Evolutionary conservation across 768 basidiomycete genomes (phyloP).

Genomic region (Lactarius deliciosus): DNA sequence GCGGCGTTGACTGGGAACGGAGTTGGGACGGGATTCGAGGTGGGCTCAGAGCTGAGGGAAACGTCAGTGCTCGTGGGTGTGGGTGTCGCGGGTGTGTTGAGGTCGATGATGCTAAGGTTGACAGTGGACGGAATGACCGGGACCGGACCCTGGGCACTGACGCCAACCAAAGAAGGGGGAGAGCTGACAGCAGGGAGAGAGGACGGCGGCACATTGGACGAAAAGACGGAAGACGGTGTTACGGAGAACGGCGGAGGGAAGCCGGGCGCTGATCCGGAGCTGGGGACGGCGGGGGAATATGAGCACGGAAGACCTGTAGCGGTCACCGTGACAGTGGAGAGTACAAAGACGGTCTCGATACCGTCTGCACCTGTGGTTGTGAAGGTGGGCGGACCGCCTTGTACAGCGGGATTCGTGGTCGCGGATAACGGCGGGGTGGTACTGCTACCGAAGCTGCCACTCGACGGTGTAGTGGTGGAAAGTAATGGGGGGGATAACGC

Average conservation of each 20-base stretch:
- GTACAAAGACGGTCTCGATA: conserved; percentile 16
- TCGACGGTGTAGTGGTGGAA: neutral
- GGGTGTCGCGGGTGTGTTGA: neutral
- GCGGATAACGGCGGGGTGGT: neutral
- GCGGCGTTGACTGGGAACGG: neutral
- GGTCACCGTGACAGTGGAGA: conserved; percentile 8
- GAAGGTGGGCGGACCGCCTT: conserved; percentile 1
- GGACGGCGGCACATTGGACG: neutral
- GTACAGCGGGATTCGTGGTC: neutral
- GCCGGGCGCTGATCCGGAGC: neutral
- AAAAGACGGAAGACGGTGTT: neutral
- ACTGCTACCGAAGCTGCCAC: conserved; percentile 8
- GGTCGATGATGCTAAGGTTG: conserved; percentile 1
- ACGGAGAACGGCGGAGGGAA: neutral
- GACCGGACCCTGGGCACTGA: neutral
- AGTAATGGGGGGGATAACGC: neutral
- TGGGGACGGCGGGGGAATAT: neutral
- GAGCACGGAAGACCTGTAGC: conserved; percentile 1
- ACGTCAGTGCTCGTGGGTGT: conserved; percentile 9
- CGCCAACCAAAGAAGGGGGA: neutral
- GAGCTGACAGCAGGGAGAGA: neutral
- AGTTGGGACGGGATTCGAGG: conserved; percentile 1
- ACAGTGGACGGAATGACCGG: neutral
- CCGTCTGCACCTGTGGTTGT: conserved; percentile 20
- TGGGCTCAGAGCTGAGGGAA: conserved; percentile 10